Base-by-base conservation (phyloP, 345 rosid species). In the Geranium brycei region DNA sequence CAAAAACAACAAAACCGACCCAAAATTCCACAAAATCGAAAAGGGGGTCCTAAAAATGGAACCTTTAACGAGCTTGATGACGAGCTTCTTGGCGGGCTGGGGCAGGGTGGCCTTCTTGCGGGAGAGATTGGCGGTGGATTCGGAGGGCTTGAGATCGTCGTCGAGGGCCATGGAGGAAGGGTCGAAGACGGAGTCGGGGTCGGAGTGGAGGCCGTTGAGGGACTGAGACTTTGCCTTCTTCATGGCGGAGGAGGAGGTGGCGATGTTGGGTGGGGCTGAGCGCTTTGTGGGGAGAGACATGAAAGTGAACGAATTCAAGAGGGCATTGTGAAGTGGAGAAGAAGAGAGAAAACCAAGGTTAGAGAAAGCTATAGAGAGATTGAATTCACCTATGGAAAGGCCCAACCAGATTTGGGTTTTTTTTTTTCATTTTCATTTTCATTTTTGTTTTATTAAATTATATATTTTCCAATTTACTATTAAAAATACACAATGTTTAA, bases 231-330 rank as follows among this genome's bases (percentile, higher is more conserved):
- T 87, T 67, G 86, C 82, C 74, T 87, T 87, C 89, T 87, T 87
- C 92, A 84, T 87, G 28, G 79, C 53, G 53, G 53, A 8, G 53
- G 53, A 8, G 53, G 53, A 47, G 53, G 53, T 13, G 53, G 53
- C 15, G 53, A 13, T 13, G 53, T 3, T 47, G 53, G 53, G 3
- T 1, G 53, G 13, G 53, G 53, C 12, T 8, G 87, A 79, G 83
- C 87, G 93, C 78, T 85, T 85, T 77, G 79, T 83, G 76, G 96
- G 91, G 81, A 76, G 89, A 89, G 91, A 89, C 96, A 89, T 89
- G 67, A 80, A 80, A 65, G 58, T 64, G 63, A 35, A 69, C 68
- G 10, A 4, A 67, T 66, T 68, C 77, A 59, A 53, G 74, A 68
- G 68, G 68, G 75, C 80, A 78, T 81, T 64, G 76, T 55, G 62